A percentile compares a stretch with the other conserved stretches of the same genome.
Conservation (phyloP, 768 basidiomycete genomes). For the Boletus huronensis region DNA sequence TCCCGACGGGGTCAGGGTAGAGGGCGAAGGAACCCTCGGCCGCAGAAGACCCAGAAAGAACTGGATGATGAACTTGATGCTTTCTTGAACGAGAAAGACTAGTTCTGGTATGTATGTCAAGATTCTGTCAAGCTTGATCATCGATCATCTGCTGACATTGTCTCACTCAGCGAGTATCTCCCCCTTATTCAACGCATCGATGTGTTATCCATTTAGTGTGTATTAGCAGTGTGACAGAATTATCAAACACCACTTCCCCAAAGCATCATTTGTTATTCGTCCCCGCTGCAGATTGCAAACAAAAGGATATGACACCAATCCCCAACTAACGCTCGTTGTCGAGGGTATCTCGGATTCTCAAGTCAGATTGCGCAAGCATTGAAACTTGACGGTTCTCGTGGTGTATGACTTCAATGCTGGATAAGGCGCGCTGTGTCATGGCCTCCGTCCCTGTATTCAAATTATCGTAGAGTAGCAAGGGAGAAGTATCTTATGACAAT, state of each 20-base stretch:
- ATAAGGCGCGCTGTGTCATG: background rate
- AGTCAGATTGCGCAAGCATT: background rate
- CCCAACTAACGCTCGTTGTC: background rate
- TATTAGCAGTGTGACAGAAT: background rate
- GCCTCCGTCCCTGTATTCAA: background rate
- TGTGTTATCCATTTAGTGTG: background rate
- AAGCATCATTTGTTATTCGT: background rate
- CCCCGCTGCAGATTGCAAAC: background rate
- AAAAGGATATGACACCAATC: background rate
- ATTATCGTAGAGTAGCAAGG: background rate
- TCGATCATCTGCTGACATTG: constrained; percentile 3
- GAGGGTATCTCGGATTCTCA: background rate
- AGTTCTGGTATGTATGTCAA: constrained; percentile 15
- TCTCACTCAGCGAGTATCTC: background rate
- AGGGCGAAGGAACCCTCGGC: constrained; percentile 39
- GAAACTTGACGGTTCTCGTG: background rate
- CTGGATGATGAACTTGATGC: constrained; percentile 82
- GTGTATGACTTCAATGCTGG: background rate
- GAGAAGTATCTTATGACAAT: too few relatives aligned
- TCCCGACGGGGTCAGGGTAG: constrained; percentile 30
- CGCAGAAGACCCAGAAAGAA: constrained; percentile 66
- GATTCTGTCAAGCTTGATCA: background rate
- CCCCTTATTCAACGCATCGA: background rate
- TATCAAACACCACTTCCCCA: constrained; percentile 14
- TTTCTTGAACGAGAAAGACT: constrained; percentile 57